phyloP scores from a whole-genome alignment of 2,329 filamentous ascomycete genomes.

The Aspergillus tanneri region DNA sequence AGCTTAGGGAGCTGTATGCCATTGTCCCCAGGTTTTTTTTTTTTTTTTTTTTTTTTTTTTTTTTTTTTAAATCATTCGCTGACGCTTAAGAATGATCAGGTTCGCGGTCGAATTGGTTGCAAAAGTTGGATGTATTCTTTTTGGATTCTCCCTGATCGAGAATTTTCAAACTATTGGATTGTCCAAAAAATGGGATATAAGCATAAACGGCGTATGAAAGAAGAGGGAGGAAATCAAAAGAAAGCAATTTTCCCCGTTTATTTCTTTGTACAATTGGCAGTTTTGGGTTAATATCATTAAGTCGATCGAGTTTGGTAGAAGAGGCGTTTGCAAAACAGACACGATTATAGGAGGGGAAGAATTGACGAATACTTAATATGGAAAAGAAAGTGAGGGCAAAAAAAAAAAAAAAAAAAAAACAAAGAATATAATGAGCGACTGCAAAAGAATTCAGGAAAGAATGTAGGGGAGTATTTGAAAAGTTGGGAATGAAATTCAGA shows the following conservation, averaged over 20 bases:
- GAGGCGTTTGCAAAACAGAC: conserved; percentile 8
- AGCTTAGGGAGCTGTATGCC: conserved; percentile 36
- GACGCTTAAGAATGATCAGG: conserved; percentile 25
- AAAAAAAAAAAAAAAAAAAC: conserved; percentile 6
- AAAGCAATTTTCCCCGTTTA: not conserved
- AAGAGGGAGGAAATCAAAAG: conserved; percentile 7
- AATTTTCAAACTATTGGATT: conserved; percentile 1
- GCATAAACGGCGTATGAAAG: not conserved
- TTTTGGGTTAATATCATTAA: not conserved
- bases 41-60: conserved; percentile 11
- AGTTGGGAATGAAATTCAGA: conserved; percentile 6
- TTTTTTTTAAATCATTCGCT: conserved; percentile 25
- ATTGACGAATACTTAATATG: conserved; percentile 10
- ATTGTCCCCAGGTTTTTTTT: conserved; percentile 29
- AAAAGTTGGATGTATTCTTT: not conserved
- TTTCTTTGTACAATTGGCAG: not conserved
- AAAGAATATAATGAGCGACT: conserved; percentile 5
- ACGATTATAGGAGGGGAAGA: conserved; percentile 15
- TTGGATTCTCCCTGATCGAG: not conserved
- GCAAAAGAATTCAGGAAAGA: conserved; percentile 8
- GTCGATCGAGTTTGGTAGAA: conserved; percentile 1
- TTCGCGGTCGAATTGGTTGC: conserved; percentile 28
- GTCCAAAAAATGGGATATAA: too few species aligned
- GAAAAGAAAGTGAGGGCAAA: conserved; percentile 2
- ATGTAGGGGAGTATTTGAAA: conserved; percentile 8